phyloP scores from a whole-genome alignment of 2,329 filamentous ascomycete genomes.

The Venturia aucupariae region DNA sequence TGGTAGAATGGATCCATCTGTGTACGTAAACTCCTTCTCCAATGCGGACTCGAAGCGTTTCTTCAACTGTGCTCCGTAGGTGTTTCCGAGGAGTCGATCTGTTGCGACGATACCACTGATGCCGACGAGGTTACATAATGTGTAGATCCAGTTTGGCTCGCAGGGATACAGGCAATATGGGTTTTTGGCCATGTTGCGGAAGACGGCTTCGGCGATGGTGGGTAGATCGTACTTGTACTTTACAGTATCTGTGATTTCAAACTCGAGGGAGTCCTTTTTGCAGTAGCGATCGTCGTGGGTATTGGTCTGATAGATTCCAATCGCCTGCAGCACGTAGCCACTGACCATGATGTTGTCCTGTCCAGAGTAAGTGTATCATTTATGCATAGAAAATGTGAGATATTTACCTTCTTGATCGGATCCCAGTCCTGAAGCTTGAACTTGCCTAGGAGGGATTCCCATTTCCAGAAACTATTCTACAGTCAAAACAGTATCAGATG shows the following conservation, averaged over 20 bases:
- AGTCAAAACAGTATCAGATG: too few species aligned
- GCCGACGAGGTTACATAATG: conserved; percentile 13
- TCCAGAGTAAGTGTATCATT: neutral
- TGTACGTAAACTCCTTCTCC: too few species aligned
- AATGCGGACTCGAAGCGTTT: too few species aligned
- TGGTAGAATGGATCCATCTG: too few species aligned
- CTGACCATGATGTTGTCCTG: conserved; percentile 11
- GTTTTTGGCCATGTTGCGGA: conserved; percentile 33
- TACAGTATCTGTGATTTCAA: conserved; percentile 1
- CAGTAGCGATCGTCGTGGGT: conserved; percentile 8
- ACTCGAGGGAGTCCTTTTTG: conserved; percentile 9
- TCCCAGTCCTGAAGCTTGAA: conserved; percentile 13
- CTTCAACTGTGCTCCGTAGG: too few species aligned
- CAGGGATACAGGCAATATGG: conserved; percentile 10
- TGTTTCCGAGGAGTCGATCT: too few species aligned
- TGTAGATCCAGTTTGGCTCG: conserved; percentile 14
- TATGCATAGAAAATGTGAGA: conserved; percentile 28
- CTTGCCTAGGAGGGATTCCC: conserved; percentile 18
- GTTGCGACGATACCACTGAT: too few species aligned
- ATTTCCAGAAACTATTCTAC: conserved; percentile 12
- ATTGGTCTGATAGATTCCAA: conserved; percentile 5
- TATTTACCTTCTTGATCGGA: conserved; percentile 17
- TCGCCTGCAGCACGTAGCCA: conserved; percentile 3
- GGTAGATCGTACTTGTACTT: conserved; percentile 6
- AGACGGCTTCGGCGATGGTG: conserved; percentile 21